Conservation (phyloP, 2,329 filamentous ascomycete genomes). For the Nothopassalora personata region DNA sequence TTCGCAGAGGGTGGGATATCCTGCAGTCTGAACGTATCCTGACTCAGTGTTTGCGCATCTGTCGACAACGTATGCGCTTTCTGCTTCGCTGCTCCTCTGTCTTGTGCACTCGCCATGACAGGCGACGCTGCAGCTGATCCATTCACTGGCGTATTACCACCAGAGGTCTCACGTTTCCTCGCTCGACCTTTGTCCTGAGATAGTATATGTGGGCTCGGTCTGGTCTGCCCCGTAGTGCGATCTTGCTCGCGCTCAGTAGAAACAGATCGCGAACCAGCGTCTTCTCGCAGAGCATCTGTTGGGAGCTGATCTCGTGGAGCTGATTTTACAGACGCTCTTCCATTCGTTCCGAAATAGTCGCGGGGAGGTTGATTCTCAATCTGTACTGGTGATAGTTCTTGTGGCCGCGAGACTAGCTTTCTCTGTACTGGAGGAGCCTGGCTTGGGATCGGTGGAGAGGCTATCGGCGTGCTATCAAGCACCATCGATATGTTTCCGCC, state of each 20-base stretch:
- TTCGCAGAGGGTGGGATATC: constrained; percentile 67
- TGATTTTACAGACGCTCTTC: constrained; percentile 27
- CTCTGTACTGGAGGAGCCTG: constrained; percentile 21
- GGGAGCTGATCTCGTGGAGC: constrained; percentile 28
- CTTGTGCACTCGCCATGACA: constrained; percentile 22
- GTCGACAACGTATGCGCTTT: constrained; percentile 27
- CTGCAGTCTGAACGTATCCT: constrained; percentile 63
- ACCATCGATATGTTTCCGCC: constrained; percentile 48
- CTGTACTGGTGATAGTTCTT: constrained; percentile 23
- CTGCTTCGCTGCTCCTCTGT: constrained; percentile 45
- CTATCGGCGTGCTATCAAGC: constrained; percentile 44
- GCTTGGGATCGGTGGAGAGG: constrained; percentile 17
- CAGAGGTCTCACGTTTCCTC: constrained; percentile 37
- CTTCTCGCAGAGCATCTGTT: constrained; percentile 33
- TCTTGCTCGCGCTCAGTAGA: constrained; percentile 41
- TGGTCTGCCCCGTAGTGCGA: constrained; percentile 30
- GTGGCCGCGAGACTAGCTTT: constrained; percentile 22
- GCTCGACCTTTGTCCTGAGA: constrained; percentile 75
- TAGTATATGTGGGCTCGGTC: constrained; percentile 76
- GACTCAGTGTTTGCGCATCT: constrained; percentile 23
- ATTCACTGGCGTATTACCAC: constrained; percentile 23
- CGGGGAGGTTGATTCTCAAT: constrained; percentile 31
- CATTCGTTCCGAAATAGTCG: constrained; percentile 40
- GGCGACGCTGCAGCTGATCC: constrained; percentile 27
- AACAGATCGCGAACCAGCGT: constrained; percentile 37